Evolutionary conservation across 1,139 yeast species (phyloP), one percentile per base, ranked within the genome.

Genomic region (Starmera stellimalicola): DNA sequence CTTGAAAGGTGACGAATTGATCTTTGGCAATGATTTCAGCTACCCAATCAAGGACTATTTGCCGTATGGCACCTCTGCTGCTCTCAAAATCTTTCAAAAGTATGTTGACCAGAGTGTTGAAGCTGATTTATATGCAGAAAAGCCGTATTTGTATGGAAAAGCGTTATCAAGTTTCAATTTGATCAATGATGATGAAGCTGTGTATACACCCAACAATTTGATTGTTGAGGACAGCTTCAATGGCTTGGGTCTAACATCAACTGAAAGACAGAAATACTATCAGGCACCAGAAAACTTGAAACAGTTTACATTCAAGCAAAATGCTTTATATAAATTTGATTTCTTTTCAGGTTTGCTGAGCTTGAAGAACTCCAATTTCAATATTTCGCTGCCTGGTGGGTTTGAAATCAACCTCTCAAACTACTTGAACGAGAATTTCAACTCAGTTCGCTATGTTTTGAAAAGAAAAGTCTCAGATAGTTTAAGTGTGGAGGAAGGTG

Each of bases 1-100:
- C 4, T 31, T 41, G 15, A 47, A 50, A 23, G 84, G 82, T 1
- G 62, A 68, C 30, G 66, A 67, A 12, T 55, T 79, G 33, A 44
- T 73, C 11, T 79, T 75, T 58, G 88, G 88, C 2, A 80, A 80
- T 48, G 88, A 80, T 49, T 77, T 77, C 51, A 72, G 66, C 16
- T 55, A 63, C 22, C 78, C 85, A 1, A 70, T 80, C 29, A 59
- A 65, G 28, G 77, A 77, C 37, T 63, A 65, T 37, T 66, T 80
- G 10, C 91, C 91, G 4, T 76, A 58, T 62, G 83, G 68, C 45
- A 73, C 58, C 52, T 67, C 65, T 47, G 61, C 53, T 51, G 84
- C 80, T 45, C 66, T 60, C 36, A 48, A 51, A 27, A 38, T 64
- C n/a, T 61, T 67, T 50, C 57, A 58, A 34, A 44, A 50, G 37